Evolutionary conservation across 2,329 filamentous ascomycete genomes (phyloP), one percentile per base, ranked within the genome.

Genomic region (Hirsutella minnesotensis): DNA sequence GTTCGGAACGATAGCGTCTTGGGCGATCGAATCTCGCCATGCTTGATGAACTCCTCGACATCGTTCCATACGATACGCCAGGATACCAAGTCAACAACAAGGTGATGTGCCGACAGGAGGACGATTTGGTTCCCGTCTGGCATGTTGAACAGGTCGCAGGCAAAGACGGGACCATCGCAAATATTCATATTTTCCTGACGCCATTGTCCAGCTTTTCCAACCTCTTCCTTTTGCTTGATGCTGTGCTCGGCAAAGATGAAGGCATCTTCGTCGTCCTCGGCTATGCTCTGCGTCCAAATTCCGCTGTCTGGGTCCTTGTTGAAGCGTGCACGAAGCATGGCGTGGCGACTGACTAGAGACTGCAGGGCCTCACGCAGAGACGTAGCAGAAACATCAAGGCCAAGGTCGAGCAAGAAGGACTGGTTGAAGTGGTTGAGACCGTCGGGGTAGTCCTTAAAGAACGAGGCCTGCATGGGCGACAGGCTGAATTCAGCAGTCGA

Each of bases 81-180:
- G 18, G 70, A 73, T 46, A 72, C 72, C 50, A 73, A 68, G 50
- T 72, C 68, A 29, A 56, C 49, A 16, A 53, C 47, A 2, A 51
- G 30, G 30, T 53, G 50, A 38, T 53, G 51, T 8, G 47, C 45
- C 1, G 40, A 44, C 12, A 50, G 36, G 7, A 44, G 19, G 7
- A 51, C 19, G 10, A 46, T 31, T 18, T 43, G 42, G 7, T 49
- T 10, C 7, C 44, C 43, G 8, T 46, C 30, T 4, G 21, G 30
- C n/a, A 45, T 8, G 10, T 47, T 40, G 22, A 52, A 53, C n/a
- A 51, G 21, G 22, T 51, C 48, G 9, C 39, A 49, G 1, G 49
- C 46, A 18, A 56, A 44, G 4, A 56, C 18, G 1, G 53, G 53
- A 0, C 53, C 54, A 3, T 44, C 19, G 8, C 36, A 21, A 12